Conservation (phyloP, 108 stramenopile genomes). For the Aurantiochytrium sp. region DNA sequence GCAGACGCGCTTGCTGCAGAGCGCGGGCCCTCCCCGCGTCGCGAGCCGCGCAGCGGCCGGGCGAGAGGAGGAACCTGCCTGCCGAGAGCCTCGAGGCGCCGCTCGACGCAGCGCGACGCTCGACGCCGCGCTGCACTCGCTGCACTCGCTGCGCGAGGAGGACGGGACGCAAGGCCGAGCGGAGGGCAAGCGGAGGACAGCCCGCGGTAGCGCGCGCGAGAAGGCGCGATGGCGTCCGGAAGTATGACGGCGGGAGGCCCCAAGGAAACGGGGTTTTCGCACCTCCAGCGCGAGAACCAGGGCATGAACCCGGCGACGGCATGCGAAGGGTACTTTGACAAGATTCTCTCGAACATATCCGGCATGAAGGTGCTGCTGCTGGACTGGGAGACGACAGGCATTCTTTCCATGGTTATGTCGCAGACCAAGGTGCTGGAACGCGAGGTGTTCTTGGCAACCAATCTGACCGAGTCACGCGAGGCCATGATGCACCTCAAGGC, state of each 20-base stretch:
- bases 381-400: conserved; percentile 63
- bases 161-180: no score
- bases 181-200: no score
- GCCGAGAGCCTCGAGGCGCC: no score
- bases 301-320: conserved; percentile 66
- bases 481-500: conserved; percentile 78
- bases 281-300: not conserved
- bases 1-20: no score
- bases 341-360: conserved; percentile 52
- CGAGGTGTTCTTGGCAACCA: conserved; percentile 43
- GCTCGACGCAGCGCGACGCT: no score
- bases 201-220: no score
- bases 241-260: not conserved
- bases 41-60: no score
- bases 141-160: no score
- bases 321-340: conserved; percentile 75
- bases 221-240: not conserved
- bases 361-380: conserved; percentile 92
- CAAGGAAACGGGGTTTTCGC: not conserved
- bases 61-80: no score
- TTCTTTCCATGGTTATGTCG: conserved; percentile 64
- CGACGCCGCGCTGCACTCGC: no score
- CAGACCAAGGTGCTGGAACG: conserved; percentile 74
- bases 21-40: no score
- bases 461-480: conserved; percentile 41